Percentiles rank a stretch among this genome's conserved stretches.
Conservation (phyloP, 345 rosid genomes). For the Punica granatum region DNA sequence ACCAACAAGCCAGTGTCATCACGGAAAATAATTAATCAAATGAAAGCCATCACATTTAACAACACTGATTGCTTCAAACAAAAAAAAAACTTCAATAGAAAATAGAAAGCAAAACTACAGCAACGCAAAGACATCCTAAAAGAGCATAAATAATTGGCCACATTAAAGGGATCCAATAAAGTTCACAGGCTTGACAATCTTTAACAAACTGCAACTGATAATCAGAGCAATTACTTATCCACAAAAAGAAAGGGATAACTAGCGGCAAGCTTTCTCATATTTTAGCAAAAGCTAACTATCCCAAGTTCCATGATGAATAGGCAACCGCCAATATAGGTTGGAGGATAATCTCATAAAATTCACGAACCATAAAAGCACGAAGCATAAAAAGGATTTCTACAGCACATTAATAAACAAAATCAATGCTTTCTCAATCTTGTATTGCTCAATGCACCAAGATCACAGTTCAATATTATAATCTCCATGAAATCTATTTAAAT, state of each 20-base stretch:
- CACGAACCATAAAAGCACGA: too few relatives aligned
- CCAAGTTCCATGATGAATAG: too few relatives aligned
- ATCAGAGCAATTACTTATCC: too few relatives aligned
- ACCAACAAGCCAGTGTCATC: constrained; percentile 3
- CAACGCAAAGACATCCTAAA: too few relatives aligned
- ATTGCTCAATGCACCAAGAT: background rate
- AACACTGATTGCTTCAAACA: too few relatives aligned
- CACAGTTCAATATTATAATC: background rate
- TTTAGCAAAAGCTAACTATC: background rate
- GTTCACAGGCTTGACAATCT: too few relatives aligned
- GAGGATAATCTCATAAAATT: background rate
- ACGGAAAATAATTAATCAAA: background rate
- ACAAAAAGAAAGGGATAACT: background rate
- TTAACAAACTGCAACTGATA: too few relatives aligned
- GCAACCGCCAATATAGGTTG: background rate
- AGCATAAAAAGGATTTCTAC: too few relatives aligned
- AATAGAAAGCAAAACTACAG: too few relatives aligned
- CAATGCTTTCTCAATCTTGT: background rate
- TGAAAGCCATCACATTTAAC: background rate
- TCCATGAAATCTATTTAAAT: background rate
- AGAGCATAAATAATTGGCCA: too few relatives aligned
- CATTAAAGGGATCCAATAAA: too few relatives aligned
- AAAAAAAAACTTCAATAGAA: too few relatives aligned
- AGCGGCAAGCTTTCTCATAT: background rate
- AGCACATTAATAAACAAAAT: background rate